Evolutionary conservation across 192 early-diverging fungal species (phyloP), one percentile per base, ranked within the genome.

Genomic region (Backusella liffmaniae): DNA sequence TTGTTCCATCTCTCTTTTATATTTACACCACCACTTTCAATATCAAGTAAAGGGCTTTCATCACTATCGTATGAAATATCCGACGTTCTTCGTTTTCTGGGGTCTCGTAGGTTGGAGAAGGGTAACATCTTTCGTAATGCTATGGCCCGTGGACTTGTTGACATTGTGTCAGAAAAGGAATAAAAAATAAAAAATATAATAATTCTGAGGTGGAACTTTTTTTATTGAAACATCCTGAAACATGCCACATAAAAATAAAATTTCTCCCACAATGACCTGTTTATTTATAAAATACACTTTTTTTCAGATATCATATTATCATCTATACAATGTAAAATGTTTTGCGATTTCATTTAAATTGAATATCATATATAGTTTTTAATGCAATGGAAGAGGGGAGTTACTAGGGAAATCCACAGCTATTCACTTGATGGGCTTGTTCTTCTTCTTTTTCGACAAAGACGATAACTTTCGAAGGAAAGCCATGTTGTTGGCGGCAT

Each of bases 21-120:
- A 42, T 72, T 67, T 74, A 74, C 73, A 39, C 62, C 73, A n/a
- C 37, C 73, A 30, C 37, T 21, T 49, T 74, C 73, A 32, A 67
- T 32, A 36, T 74, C 62, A 1, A 74, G 41, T 67, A 74, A 46
- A 74, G 73, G 73, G 10, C 46, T 42, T 34, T 74, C 62, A 46
- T 74, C 73, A 1, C 56, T 65, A 13, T 73, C 34, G n/a, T 65
- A 65, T 26, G 72, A 73, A 16, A 62, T 10, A 49, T 74, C 73
- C 15, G 73, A 74, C 0, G 65, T 67, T 30, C 73, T 12, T 32
- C 29, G 37, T 32, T 67, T 74, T 37, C 62, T 67, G 39, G 36
- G n/a, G 15, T 44, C 42, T 15, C 35, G n/a, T 15, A 29, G 16
- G 6, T n/a, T 66, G 32, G 73, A 66, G 41, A 74, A 74, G 5